A percentile compares a stretch with the other conserved stretches of the same genome.
Conservation (phyloP, 495 filamentous ascomycete species). For the Trichoderma erinaceum region DNA sequence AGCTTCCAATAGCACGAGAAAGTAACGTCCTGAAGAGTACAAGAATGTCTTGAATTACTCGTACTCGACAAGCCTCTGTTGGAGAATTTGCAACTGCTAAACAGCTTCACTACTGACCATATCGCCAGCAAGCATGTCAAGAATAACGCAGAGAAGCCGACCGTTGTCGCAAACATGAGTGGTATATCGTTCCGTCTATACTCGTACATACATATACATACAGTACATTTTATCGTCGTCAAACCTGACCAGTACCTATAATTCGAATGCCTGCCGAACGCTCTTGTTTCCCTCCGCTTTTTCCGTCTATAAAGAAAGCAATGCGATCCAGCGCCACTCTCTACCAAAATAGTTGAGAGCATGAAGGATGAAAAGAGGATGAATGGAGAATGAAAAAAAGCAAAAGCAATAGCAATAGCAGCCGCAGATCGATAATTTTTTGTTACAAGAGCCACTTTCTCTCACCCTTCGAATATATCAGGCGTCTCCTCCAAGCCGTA, state of each 20-base stretch:
- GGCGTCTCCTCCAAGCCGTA: slow-evolving; percentile 88
- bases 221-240: not conserved
- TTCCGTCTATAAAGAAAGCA: slow-evolving; percentile 5
- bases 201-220: slow-evolving; percentile 6
- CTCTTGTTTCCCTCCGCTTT: not conserved
- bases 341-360: not conserved
- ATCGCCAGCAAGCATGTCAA: not conserved
- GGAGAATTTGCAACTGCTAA: not conserved
- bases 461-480: slow-evolving; percentile 75
- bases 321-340: slow-evolving; percentile 2
- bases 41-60: not conserved
- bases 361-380: not conserved
- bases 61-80: not conserved
- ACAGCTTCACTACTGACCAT: not conserved
- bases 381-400: slow-evolving; percentile 10
- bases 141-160: not conserved
- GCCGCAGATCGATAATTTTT: slow-evolving; percentile 3
- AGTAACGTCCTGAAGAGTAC: not conserved
- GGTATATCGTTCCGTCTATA: slow-evolving; percentile 11
- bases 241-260: too few species aligned
- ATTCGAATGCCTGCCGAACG: not conserved
- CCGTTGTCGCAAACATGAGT: not conserved
- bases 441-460: not conserved
- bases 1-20: not conserved
- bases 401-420: not conserved